These are phyloP conservation scores for Annulohypoxylon stygium DNA, from an alignment of 495 filamentous ascomycete species.

Conservation along the genomic window DNA sequence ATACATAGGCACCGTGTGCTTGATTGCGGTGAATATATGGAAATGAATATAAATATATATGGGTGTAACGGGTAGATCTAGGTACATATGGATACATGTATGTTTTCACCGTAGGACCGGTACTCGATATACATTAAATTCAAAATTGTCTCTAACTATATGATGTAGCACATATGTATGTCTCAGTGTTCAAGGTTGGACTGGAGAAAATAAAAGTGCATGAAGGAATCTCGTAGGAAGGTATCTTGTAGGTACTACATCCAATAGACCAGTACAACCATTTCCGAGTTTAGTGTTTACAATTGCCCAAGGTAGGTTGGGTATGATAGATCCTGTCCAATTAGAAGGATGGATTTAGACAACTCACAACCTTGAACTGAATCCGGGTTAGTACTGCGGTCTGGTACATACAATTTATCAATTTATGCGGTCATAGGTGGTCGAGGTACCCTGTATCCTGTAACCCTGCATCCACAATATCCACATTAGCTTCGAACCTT, in stretches of 20 bases:
- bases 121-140: background rate
- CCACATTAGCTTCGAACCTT: constrained; percentile 24
- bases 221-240: background rate
- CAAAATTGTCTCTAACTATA: background rate
- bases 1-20: too few species aligned
- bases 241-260: background rate
- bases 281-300: background rate
- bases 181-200: background rate
- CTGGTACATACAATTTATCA: too few species aligned
- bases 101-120: background rate
- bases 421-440: constrained; percentile 26
- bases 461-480: background rate
- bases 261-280: background rate
- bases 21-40: too few species aligned
- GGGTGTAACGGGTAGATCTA: too few species aligned
- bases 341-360: background rate
- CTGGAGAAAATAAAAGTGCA: background rate
- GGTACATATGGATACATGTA: background rate
- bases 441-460: constrained; percentile 5
- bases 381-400: background rate
- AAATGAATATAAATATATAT: too few species aligned
- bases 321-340: background rate
- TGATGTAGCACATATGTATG: background rate
- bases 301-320: background rate
- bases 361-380: background rate